Conservation (phyloP, 2,329 filamentous ascomycete genomes). For the Cordyceps javanica region DNA sequence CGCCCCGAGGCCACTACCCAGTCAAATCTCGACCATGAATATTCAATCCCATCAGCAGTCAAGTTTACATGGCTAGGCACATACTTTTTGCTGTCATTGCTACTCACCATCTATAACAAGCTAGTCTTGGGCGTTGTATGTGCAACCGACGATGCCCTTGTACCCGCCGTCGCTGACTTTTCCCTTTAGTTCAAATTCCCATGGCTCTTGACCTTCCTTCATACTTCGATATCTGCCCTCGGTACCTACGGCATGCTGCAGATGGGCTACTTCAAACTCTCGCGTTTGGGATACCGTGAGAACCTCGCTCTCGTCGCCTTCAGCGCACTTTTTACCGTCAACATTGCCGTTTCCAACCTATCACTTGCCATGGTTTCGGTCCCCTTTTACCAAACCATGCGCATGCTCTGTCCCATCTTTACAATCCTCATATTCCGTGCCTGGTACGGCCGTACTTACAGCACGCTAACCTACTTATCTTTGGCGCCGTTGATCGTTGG, state of each 20-base stretch:
- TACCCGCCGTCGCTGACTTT: neutral
- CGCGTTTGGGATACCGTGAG: conserved; percentile 45
- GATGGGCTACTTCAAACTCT: conserved; percentile 46
- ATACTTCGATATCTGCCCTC: conserved; percentile 50
- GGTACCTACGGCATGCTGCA: conserved; percentile 49
- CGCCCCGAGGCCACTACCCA: conserved; percentile 23
- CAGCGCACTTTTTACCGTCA: conserved; percentile 55
- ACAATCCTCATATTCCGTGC: conserved; percentile 56
- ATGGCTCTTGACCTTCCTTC: conserved; percentile 54
- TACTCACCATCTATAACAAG: conserved; percentile 54
- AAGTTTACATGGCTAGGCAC: conserved; percentile 45
- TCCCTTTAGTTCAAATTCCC: conserved; percentile 47
- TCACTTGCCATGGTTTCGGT: conserved; percentile 57
- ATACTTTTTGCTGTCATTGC: conserved; percentile 44
- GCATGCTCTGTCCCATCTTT: conserved; percentile 55
- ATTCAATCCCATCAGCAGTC: conserved; percentile 36
- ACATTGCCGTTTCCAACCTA: conserved; percentile 59
- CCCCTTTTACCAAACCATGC: conserved; percentile 60
- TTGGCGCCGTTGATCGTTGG: conserved; percentile 55
- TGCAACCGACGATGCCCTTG: conserved; percentile 7
- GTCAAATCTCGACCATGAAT: conserved; percentile 38
- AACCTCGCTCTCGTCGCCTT: conserved; percentile 51
- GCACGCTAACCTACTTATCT: conserved; percentile 50
- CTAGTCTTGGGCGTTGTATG: conserved; percentile 46
- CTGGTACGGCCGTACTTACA: conserved; percentile 49